Evolutionary conservation across 1,139 yeast genomes (phyloP), one percentile per base, ranked within the genome.

Genomic region (Nakaseomyces delphensis): DNA sequence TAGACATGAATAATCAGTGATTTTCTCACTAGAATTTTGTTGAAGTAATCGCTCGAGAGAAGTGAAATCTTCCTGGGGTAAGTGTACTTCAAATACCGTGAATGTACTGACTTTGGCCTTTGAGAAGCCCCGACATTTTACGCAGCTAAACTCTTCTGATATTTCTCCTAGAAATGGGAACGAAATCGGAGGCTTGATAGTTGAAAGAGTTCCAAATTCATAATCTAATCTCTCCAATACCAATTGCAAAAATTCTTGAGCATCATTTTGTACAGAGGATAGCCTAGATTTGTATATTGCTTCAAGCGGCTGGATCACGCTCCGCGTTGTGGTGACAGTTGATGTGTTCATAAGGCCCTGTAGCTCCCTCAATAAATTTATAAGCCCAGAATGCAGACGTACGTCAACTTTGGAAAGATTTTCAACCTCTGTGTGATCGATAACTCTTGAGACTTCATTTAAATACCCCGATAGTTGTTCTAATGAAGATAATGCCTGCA

Each of bases 261-360:
- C 96, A 65, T 89, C 97, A 54, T 89, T 95, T 63, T 91, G 98
- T 36, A 77, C 76, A 27, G 87, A 67, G 2, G 95, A 80, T 25
- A 91, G 80, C 51, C 76, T 77, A 5, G 89, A 80, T 46, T 78
- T 74, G 64, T 81, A 83, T n/a, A 83, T 79, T n/a, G 63, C 63
- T 57, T 89, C 97, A 44, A 89, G 64, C 10, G 77, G 78, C 43
- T 74, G 80, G 19, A 89, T 65, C 44, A 86, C 73, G 1, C 85
- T 79, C 91, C 94, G 82, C 0, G 86, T 91, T 0, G 87, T 77
- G 4, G 79, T 65, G 3, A 79, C 71, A 47, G 74, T 71, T 1
- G 80, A 63, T 0, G 74, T 59, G 0, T 49, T 60, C 33, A 78
- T 71, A 1, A 86, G 76, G 48, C 77, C 79, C 56, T 83, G 91